These are phyloP conservation scores for Letharia columbiana DNA, from an alignment of 495 filamentous ascomycete genomes.

Conservation along the genomic window DNA sequence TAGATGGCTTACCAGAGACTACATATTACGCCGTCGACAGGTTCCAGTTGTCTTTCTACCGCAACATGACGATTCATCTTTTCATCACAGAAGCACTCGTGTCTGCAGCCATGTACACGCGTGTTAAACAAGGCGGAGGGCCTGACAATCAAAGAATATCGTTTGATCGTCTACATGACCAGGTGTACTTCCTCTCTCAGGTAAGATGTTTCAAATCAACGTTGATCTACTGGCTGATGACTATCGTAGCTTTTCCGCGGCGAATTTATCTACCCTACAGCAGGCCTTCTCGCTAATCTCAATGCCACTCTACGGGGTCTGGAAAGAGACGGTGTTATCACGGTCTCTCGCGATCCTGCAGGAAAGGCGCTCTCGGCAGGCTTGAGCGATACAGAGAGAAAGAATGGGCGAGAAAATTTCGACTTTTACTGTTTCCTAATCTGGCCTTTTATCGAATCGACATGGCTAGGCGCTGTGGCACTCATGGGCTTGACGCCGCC, in stretches of 20 bases:
- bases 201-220: slow-evolving; percentile 26
- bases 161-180: slow-evolving; percentile 57
- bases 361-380: slow-evolving; percentile 55
- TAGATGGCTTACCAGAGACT: slow-evolving; percentile 71
- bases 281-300: slow-evolving; percentile 70
- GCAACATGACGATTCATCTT: slow-evolving; percentile 97
- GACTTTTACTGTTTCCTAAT: slow-evolving; percentile 98
- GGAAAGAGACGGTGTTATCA: slow-evolving; percentile 73
- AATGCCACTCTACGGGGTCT: slow-evolving; percentile 67
- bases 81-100: slow-evolving; percentile 90
- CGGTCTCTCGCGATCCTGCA: slow-evolving; percentile 49
- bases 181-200: slow-evolving; percentile 82
- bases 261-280: slow-evolving; percentile 92
- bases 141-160: slow-evolving; percentile 70
- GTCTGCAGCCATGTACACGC: slow-evolving; percentile 78
- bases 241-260: slow-evolving; percentile 68
- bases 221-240: slow-evolving; percentile 22
- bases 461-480: slow-evolving; percentile 81
- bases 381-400: slow-evolving; percentile 65
- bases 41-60: slow-evolving; percentile 94
- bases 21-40: slow-evolving; percentile 91
- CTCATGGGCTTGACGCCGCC: slow-evolving; percentile 80
- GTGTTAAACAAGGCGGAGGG: slow-evolving; percentile 80
- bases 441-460: slow-evolving; percentile 94
- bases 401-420: slow-evolving; percentile 78